phyloP scores from a whole-genome alignment of 306 rosid genomes.

The Rosa chinensis region DNA sequence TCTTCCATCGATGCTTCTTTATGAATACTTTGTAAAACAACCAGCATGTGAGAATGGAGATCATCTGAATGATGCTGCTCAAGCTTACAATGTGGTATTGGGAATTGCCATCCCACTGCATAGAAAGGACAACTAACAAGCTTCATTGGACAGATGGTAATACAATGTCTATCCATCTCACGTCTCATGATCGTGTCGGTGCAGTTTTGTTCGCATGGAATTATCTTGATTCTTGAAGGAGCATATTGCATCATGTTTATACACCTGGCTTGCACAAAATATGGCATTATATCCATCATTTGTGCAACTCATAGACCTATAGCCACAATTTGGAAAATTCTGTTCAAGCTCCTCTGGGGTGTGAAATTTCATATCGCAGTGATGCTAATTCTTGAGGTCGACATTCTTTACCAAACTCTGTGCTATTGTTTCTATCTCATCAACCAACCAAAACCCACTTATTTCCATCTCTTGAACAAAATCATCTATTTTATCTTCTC shows the following conservation, averaged over 20 bases:
- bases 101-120: no score
- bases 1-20: no score
- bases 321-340: conserved; percentile 45
- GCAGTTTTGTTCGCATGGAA: conserved; percentile 63
- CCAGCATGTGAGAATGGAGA: no score
- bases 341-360: conserved; percentile 33
- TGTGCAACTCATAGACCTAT: conserved; percentile 48
- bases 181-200: no score
- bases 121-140: no score
- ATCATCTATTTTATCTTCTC: conserved; percentile 70
- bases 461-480: conserved; percentile 41
- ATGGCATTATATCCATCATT: conserved; percentile 53
- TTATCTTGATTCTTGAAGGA: conserved; percentile 59
- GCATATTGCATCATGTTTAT: conserved; percentile 60
- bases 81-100: no score
- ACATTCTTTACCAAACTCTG: conserved; percentile 59
- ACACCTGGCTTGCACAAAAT: no score
- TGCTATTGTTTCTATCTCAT: conserved; percentile 52
- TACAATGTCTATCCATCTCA: no score
- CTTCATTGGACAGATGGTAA: no score
- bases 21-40: no score
- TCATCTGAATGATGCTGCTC: no score
- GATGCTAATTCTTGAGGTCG: conserved; percentile 56
- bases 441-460: conserved; percentile 64
- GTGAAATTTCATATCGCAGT: conserved; percentile 50